Base-by-base conservation (phyloP, 2,329 filamentous ascomycete genomes). In the Verticillium tricorpus region DNA sequence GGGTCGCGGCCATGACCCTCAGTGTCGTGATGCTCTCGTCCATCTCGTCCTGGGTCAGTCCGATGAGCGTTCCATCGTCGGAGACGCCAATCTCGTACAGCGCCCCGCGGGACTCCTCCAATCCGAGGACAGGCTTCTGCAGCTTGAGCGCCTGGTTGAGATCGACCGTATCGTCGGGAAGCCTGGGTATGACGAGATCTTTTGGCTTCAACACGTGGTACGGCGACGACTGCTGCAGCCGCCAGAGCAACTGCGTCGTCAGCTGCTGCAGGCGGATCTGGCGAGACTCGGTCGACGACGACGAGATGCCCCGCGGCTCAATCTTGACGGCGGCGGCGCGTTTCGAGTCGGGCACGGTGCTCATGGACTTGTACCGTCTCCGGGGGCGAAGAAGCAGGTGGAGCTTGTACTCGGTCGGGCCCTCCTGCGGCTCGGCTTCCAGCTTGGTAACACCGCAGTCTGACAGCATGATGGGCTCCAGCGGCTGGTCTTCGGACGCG, bases 61-160 rank as follows among this genome's bases (percentile, higher is more conserved):
- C 95, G 52, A 97, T 86, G 62, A 99, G 87, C 0, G 90, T 92
- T 8, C 95, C 95, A 77, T 98, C 93, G 73, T 99, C 95, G 32
- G 93, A 90, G 11, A 99, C 93, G 0, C 95, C 95, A 73, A 99
- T 96, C 74, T 99, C 94, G 69, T 99, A 99, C 58, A 98, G 76
- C 1, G 95, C 95, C 5, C 95, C 95, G 67, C 92, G 89, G 17
- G 93, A 97, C 72, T 97, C 93, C 72, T 98, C 94, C 9, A 99
- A 79, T 0, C 95, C 93, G 2, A 93, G 87, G 7, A 93, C 79
- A 50, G 89, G 78, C 64, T 87, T 86, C 8, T 77, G 80, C 2
- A 84, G 77, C 62, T 80, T 78, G 58, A 82, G 72, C 8, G 81
- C 76, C 25, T 74, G 71, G 40, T 80, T 73, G 19, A 83, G 71